A percentile compares a stretch with the other conserved stretches of the same genome.
Evolutionary conservation across 2,329 filamentous ascomycete species (phyloP).

Genomic region (Penicillium sp.): DNA sequence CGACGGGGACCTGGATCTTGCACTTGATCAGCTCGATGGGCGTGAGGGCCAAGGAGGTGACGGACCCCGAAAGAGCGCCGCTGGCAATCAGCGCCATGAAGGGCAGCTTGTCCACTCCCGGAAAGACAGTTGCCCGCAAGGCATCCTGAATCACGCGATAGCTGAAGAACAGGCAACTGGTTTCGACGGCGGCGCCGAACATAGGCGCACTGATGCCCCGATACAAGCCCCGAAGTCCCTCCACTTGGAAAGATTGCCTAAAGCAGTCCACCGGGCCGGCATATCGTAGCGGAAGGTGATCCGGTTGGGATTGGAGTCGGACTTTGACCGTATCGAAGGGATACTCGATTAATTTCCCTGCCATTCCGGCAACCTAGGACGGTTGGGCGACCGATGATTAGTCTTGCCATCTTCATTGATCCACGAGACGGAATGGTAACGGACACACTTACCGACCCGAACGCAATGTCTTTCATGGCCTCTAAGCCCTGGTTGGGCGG

Average conservation of each 20-base stretch:
- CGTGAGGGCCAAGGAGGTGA: conserved; percentile 85
- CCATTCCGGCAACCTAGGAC: conserved; percentile 67
- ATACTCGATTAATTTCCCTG: conserved; percentile 95
- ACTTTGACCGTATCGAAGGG: conserved; percentile 99
- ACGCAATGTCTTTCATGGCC: conserved; percentile 78
- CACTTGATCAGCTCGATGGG: conserved; percentile 97
- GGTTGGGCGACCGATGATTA: neutral
- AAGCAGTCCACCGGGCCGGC: conserved; percentile 89
- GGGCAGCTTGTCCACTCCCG: conserved; percentile 54
- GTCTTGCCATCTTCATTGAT: neutral
- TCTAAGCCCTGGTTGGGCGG: conserved; percentile 51
- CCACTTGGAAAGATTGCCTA: conserved; percentile 69
- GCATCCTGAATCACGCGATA: conserved; percentile 61
- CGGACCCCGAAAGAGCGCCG: conserved; percentile 78
- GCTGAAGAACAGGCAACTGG: conserved; percentile 86
- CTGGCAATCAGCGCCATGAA: conserved; percentile 71
- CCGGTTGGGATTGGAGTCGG: conserved; percentile 89
- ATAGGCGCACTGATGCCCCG: conserved; percentile 88
- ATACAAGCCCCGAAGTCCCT: conserved; percentile 79
- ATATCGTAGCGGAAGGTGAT: conserved; percentile 74
- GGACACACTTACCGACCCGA: conserved; percentile 65
- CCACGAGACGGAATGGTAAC: neutral
- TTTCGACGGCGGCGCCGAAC: conserved; percentile 85
- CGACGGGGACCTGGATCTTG: conserved; percentile 78
- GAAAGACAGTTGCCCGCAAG: conserved; percentile 60